Base-by-base conservation (phyloP, 371 early-diverging fungal genomes). In the Zychaea mexicana region DNA sequence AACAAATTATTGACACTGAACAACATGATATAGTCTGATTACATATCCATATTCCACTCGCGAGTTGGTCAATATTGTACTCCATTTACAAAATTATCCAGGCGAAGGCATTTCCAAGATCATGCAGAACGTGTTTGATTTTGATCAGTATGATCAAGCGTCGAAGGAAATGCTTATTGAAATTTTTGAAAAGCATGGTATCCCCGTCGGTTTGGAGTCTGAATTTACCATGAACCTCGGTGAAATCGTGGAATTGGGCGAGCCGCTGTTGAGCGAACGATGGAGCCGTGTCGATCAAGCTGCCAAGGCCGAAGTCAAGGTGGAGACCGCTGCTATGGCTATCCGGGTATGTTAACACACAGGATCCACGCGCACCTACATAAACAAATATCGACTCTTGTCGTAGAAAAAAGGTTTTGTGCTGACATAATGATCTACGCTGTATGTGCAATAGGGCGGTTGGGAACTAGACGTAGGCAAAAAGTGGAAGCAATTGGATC, bases 21-120 rank as follows among this genome's bases (percentile, higher is more conserved):
- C 4, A 8, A 39, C n/a, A 39, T 53, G 2, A 24, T 2, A 19
- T 46, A 70, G 71, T 2, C 65, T 90, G 28, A 86, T 94, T 15
- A 84, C 85, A 1, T 94, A 94, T 61, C 94, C 94, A n/a, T 94
- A 94, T 73, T 93, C 93, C 9, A 90, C 92, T 0, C 88, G 94
- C 65, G 94, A 94, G 68, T 72, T 94, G 36, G 92, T 94, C 30
- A 90, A 92, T 49, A 83, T 94, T 65, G 92, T 92, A 10, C 80
- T 83, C 27, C 92, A 93, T 69, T 82, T 92, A 78, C 86, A 92
- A 71, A 76, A 64, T 21, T 93, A 84, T 65, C 93, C 93, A 13
- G 80, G 83, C 32, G 92, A 93, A 70, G 87, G 89, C 19, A 84
- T 92, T 27, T 85, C 89, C 46, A 85, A 87, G 52, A 88, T 90